Base-by-base conservation (phyloP, 23 red algal genomes). In the Gracilaria gracilis region DNA sequence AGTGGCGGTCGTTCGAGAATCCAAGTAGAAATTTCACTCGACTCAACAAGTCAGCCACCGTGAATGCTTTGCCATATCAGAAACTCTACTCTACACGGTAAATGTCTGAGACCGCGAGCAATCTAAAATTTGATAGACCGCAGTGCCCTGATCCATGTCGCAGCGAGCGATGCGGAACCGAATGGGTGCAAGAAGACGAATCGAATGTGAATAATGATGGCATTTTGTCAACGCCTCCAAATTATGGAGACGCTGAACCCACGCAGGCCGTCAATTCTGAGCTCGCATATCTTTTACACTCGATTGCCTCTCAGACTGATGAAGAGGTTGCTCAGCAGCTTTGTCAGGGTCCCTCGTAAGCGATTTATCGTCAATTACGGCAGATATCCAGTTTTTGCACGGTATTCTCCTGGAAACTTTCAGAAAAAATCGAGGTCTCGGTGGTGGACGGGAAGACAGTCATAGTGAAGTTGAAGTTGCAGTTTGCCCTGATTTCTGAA, bases 31-130 rank as follows among this genome's bases (percentile, higher is more conserved):
- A 31, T 47, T 59, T 89, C 9, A 79, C 32, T 21, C 86, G 72
- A 25, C 48, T 83, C 38, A 92, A 82, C 36, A 64, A 61, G 53
- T 53, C 88, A 32, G 77, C 64, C 8, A 75, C 88, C 4, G 88
- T 92, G 20, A 77, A 92, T 36, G 88, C 88, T 0, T 92, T 92
- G 37, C 88, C 88, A 34, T 92, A 83, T 38, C 88, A 83, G 64
- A 92, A 92, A 33, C 44, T 83, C 9, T 92, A 83, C 25, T 77
- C 88, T 0, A 75, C 75, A 49, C 38, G 79, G 8, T 17, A 83
- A 83, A 92, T 92, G 76, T 77, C 88, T 6, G 88, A 92, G 50
- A 83, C 42, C 46, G 79, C 58, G 29, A 48, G 88, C 0, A 74
- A 74, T 12, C 36, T 92, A 1, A 77, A 82, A 14, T 92, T 83